Evolutionary conservation across 805 yeast species (phyloP), one percentile per base, ranked within the genome.

Genomic region (Yamadazyma insecticola): DNA sequence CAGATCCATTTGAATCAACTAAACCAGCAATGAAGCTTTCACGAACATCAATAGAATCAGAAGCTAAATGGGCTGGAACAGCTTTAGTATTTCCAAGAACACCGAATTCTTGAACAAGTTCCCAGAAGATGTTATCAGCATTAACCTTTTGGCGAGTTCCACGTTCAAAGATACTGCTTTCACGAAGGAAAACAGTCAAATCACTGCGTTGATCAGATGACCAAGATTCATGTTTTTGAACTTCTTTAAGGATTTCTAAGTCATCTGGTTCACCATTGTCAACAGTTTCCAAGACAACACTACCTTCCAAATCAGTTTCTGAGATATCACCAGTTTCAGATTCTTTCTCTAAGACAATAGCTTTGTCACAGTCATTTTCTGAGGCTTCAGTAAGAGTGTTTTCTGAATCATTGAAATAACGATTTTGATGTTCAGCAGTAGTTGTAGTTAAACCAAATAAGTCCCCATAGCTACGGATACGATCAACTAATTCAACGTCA

Each of bases 11-110:
- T 8, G 67, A 45, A 35, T 66, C 74, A 36, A 67, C 47, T 18
- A 70, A 41, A 38, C 72, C 74, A 16, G 73, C 72, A 31, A 70
- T 30, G 39, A 60, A 63, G 6, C 53, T 46, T 50, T 69, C 74
- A 33, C 75, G 58, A 18, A 65, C 63, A n/a, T 44, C 52, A 19
- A 65, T 36, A 19, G 55, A 45, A 30, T 66, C 74, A 29, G 43
- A 29, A 37, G 57, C 44, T 36, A 67, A 47, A 21, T 43, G 47
- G 4, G 33, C 21, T 17, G 73, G 72, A 32, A 67, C 16, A 13
- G 6, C 43, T 39, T 31, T 24, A 16, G 22, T 37, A 47, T 13
- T 49, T 51, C 25, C 48, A n/a, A n/a, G n/a, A 33, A 35, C 13
- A 12, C 34, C 34, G 14, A 16, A 14, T 5, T 40, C 36, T 9